phyloP scores from a whole-genome alignment of 805 yeast species.

The Hanseniaspora valbyensis region DNA sequence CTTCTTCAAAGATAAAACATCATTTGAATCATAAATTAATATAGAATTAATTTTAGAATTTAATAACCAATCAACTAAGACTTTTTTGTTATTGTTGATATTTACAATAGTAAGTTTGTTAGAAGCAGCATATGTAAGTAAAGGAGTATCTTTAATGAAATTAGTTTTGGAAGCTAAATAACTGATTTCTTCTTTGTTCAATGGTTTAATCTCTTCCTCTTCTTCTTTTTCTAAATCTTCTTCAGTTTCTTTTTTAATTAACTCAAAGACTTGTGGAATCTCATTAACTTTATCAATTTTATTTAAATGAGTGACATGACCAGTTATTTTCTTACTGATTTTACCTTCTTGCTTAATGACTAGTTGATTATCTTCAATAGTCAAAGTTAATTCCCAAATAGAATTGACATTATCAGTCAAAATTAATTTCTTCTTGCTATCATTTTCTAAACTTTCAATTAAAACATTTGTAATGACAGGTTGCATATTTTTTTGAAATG shows the following conservation, averaged over 20 bases:
- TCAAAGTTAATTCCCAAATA: slow-evolving; percentile 8
- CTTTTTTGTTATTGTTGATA: neutral
- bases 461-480: slow-evolving; percentile 7
- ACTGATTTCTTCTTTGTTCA: slow-evolving; percentile 6
- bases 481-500: slow-evolving; percentile 15
- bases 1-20: slow-evolving; percentile 19
- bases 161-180: slow-evolving; percentile 9
- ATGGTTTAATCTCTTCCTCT: slow-evolving; percentile 2
- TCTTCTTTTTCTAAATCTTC: slow-evolving; percentile 6
- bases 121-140: slow-evolving; percentile 2
- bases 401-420: slow-evolving; percentile 12
- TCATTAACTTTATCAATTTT: neutral
- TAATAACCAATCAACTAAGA: slow-evolving; percentile 27
- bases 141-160: neutral
- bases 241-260: neutral
- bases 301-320: neutral
- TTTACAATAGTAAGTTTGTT: slow-evolving; percentile 1
- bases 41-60: slow-evolving; percentile 31
- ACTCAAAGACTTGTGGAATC: neutral
- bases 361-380: neutral
- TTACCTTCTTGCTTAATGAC: slow-evolving; percentile 9
- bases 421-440: neutral
- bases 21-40: slow-evolving; percentile 7
- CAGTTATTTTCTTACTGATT: slow-evolving; percentile 3
- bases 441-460: neutral